Base-by-base conservation (phyloP, 2,329 filamentous ascomycete species). In the Zalaria sp. region DNA sequence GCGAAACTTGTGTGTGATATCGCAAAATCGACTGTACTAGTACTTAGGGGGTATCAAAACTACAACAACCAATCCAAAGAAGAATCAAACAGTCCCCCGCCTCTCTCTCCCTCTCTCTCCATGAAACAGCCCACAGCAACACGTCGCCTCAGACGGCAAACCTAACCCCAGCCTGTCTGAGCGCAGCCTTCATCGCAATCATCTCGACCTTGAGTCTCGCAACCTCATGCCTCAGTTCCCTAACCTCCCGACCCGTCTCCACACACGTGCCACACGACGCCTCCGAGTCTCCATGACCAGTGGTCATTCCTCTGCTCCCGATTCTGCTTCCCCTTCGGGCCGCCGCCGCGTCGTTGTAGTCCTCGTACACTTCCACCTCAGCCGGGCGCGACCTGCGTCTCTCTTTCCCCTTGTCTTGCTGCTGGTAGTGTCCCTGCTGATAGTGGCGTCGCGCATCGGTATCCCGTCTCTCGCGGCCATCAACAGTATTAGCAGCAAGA, bases 111-210 rank as follows among this genome's bases (percentile, higher is more conserved):
- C 18, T 18, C 18, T 18, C 2, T 18, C 18, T 2, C 18, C 18
- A 18, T 18, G 18, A 18, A 18, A 18, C n/a, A n/a, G n/a, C n/a
- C n/a, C n/a, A n/a, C n/a, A n/a, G n/a, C n/a, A n/a, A n/a, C n/a
- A n/a, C n/a, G n/a, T n/a, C n/a, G n/a, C n/a, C n/a, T n/a, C n/a
- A n/a, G n/a, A n/a, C n/a, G n/a, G 18, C 18, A 18, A 18, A 18
- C 18, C 18, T 18, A 2, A 18, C 18, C 7, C 37, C 37, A 0
- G 41, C 38, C 25, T 11, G 36, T 3, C 42, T 43, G 9, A 45
- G 34, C 25, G 42, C 46, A 39, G 40, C 44, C 36, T 44, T 47
- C 43, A 45, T 37, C 26, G 43, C 44, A 11, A 47, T 39, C 10
- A 43, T 37, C n/a, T 47, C 46, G 7, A 39, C 40, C 32, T 39